Percentiles rank a stretch among this genome's conserved stretches.
These are phyloP conservation scores for Omphalotus guepiniiformis DNA, from an alignment of 768 basidiomycete genomes.

Conservation along the genomic window DNA sequence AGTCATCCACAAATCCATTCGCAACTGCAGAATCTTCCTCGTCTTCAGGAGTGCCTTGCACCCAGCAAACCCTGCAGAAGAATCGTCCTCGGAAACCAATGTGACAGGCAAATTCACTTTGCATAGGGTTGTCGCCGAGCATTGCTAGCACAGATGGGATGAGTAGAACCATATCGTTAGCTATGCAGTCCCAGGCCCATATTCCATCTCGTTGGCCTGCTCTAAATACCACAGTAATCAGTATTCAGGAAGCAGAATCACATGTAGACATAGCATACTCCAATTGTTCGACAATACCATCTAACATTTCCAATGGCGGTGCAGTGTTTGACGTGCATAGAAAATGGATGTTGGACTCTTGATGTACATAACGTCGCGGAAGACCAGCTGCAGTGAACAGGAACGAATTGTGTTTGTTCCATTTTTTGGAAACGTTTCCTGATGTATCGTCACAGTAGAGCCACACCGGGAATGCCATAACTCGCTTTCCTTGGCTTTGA, in stretches of 20 bases:
- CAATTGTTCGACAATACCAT: conserved; percentile 14
- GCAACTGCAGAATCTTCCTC: neutral
- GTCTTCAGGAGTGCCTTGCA: conserved; percentile 5
- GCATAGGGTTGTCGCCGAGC: conserved; percentile 19
- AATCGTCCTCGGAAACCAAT: conserved; percentile 13
- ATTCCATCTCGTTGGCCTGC: conserved; percentile 12
- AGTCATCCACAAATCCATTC: neutral
- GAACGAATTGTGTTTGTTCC: conserved; percentile 11
- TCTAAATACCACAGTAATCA: neutral
- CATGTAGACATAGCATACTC: conserved; percentile 4
- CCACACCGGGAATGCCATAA: neutral
- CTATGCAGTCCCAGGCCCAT: conserved; percentile 11
- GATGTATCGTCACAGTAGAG: conserved; percentile 21
- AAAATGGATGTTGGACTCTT: neutral
- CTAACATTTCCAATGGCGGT: conserved; percentile 18
- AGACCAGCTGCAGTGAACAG: conserved; percentile 9
- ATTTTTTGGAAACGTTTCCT: conserved; percentile 21
- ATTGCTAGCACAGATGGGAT: conserved; percentile 10
- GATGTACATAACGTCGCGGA: neutral
- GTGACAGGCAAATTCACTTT: conserved; percentile 18
- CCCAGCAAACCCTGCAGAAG: conserved; percentile 18
- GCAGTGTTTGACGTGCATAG: conserved; percentile 16
- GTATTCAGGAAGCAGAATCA: neutral
- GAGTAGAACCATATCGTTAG: conserved; percentile 10
- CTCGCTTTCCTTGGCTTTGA: neutral